Conservation (phyloP, 106 monocot genomes). For the Dioscorea dumetorum region DNA sequence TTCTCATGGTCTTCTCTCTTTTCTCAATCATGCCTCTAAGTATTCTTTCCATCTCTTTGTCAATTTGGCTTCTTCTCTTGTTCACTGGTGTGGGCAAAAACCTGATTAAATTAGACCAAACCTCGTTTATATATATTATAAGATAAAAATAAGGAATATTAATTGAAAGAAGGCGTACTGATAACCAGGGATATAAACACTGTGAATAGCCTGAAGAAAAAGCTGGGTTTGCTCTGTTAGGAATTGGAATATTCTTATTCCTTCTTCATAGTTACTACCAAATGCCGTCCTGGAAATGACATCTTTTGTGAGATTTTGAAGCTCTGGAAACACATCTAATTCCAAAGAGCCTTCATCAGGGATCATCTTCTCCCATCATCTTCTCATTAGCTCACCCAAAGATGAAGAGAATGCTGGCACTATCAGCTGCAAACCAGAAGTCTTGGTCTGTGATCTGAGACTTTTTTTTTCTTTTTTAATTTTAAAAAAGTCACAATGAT, state of each 20-base stretch:
- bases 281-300: conserved; percentile 70
- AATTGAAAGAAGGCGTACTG: no score
- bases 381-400: conserved; percentile 21
- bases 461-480: no score
- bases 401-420: conserved; percentile 16
- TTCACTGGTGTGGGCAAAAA: no score
- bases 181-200: no score
- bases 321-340: conserved; percentile 53
- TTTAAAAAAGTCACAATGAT: not conserved
- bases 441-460: conserved; percentile 51
- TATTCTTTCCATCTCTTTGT: no score
- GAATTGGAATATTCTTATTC: conserved; percentile 33
- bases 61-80: no score
- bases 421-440: conserved; percentile 4
- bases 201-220: no score
- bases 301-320: conserved; percentile 67
- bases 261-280: conserved; percentile 42
- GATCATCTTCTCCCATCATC: conserved; percentile 19
- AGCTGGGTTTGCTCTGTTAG: conserved; percentile 28
- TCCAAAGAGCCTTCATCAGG: conserved; percentile 14
- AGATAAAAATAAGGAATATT: no score
- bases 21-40: no score
- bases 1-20: no score
- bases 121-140: no score
- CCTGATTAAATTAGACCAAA: no score